Conservation (phyloP, 495 filamentous ascomycete species). For the Diplogelasinospora grovesii region DNA sequence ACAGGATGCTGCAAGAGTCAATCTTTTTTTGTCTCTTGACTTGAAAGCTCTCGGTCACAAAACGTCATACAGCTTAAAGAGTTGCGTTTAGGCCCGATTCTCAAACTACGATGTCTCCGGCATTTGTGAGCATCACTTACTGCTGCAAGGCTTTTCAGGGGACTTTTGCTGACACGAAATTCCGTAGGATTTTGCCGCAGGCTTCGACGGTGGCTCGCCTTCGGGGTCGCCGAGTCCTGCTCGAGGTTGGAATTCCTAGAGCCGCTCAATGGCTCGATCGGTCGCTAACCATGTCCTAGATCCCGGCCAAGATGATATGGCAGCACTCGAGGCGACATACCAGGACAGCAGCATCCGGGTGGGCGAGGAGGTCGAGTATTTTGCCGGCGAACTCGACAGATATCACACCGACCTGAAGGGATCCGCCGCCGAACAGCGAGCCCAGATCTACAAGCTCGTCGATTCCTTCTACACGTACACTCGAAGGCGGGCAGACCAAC, state of each 20-base stretch:
- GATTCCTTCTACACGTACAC: conserved; percentile 39
- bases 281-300: conserved; percentile 8
- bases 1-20: no score
- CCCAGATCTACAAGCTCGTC: conserved; percentile 37
- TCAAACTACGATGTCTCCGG: conserved; percentile 25
- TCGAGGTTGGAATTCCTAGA: conserved; percentile 12
- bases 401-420: conserved; percentile 23
- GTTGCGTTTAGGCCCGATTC: no score
- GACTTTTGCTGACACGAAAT: conserved; percentile 7
- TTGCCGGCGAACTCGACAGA: conserved; percentile 40
- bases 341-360: conserved; percentile 23
- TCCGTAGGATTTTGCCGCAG: conserved; percentile 12
- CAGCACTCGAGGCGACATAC: conserved; percentile 22
- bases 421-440: conserved; percentile 31
- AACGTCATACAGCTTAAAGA: no score
- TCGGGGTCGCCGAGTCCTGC: conserved; percentile 11
- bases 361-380: conserved; percentile 38
- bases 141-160: background rate
- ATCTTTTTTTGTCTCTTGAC: no score
- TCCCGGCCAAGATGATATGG: conserved; percentile 16
- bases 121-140: conserved; percentile 19
- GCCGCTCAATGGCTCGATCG: background rate
- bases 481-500: conserved; percentile 25
- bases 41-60: no score
- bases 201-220: conserved; percentile 15